phyloP scores from a whole-genome alignment of 805 yeast genomes.

The Lipomyces starkeyi region DNA sequence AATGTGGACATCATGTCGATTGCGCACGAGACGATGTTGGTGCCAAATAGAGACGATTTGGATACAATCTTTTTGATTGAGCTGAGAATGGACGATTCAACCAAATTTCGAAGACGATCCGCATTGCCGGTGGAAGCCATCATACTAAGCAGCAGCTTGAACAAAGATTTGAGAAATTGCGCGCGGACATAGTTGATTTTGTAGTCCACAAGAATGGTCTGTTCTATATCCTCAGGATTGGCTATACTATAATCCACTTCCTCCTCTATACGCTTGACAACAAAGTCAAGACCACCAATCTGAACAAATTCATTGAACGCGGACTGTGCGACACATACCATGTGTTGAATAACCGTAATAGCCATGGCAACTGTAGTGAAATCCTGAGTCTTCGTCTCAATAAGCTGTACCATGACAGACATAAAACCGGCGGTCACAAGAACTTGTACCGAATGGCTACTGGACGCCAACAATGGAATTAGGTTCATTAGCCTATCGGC shows the following conservation, averaged over 20 bases:
- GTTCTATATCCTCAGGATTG: slow-evolving; percentile 26
- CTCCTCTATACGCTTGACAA: slow-evolving; percentile 64
- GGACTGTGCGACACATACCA: slow-evolving; percentile 49
- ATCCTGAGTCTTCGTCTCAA: slow-evolving; percentile 55
- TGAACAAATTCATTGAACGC: slow-evolving; percentile 66
- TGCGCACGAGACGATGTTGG: slow-evolving; percentile 62
- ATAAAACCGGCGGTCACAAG: slow-evolving; percentile 78
- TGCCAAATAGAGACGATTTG: slow-evolving; percentile 69
- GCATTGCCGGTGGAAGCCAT: slow-evolving; percentile 73
- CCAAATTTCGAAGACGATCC: slow-evolving; percentile 80
- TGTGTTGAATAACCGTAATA: slow-evolving; percentile 59
- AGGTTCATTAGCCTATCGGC: slow-evolving; percentile 61
- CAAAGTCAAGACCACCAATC: slow-evolving; percentile 64
- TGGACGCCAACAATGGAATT: slow-evolving; percentile 64
- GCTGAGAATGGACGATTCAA: slow-evolving; percentile 78
- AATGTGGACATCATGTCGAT: slow-evolving; percentile 70
- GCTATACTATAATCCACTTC: slow-evolving; percentile 56
- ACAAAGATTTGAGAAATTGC: slow-evolving; percentile 59
- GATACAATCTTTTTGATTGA: slow-evolving; percentile 64
- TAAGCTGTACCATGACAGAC: slow-evolving; percentile 65
- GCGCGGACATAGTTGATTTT: slow-evolving; percentile 41
- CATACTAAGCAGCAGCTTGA: slow-evolving; percentile 68
- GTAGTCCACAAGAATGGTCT: slow-evolving; percentile 40
- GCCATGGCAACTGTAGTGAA: slow-evolving; percentile 68
- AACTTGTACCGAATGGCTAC: slow-evolving; percentile 50